phyloP scores from a whole-genome alignment of 1,139 yeast genomes.

The Scheffersomyces parashehatae region DNA sequence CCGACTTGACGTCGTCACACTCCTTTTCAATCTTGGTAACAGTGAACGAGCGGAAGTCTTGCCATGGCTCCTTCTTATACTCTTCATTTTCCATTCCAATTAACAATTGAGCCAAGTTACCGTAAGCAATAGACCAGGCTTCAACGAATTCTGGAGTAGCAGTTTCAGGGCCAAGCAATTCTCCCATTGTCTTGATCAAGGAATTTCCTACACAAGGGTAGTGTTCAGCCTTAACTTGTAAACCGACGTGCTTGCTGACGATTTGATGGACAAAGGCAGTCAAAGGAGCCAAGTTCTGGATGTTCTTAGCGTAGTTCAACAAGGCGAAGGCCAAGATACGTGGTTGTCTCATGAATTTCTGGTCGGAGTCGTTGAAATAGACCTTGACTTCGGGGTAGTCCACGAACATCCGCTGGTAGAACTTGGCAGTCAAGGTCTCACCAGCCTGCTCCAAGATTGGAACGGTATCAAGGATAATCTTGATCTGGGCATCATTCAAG shows the following conservation, averaged over 20 bases:
- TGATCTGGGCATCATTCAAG: constrained; percentile 30
- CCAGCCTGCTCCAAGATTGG: constrained; percentile 63
- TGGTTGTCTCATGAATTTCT: constrained; percentile 58
- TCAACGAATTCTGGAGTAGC: constrained; percentile 58
- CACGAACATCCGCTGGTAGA: constrained; percentile 57
- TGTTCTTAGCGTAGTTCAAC: constrained; percentile 62
- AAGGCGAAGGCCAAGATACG: constrained; percentile 64
- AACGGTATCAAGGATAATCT: constrained; percentile 53
- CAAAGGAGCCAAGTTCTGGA: constrained; percentile 58
- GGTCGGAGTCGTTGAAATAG: constrained; percentile 63
- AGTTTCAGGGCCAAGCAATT: constrained; percentile 54
- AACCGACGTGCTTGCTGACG: constrained; percentile 66
- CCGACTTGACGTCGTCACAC: constrained; percentile 49
- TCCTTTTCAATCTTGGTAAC: constrained; percentile 47
- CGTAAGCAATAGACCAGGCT: constrained; percentile 72
- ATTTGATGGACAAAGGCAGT: constrained; percentile 58
- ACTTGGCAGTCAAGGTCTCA: constrained; percentile 51
- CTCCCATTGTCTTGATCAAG: constrained; percentile 53
- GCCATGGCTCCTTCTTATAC: constrained; percentile 53
- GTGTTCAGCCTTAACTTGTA: constrained; percentile 61
- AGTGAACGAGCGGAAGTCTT: constrained; percentile 53
- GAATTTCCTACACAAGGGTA: constrained; percentile 65
- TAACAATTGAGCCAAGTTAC: constrained; percentile 60
- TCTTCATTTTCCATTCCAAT: constrained; percentile 54
- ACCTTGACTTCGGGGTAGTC: constrained; percentile 57